Evolutionary conservation across 306 rosid genomes (phyloP).

Genomic region (Delonix regia): DNA sequence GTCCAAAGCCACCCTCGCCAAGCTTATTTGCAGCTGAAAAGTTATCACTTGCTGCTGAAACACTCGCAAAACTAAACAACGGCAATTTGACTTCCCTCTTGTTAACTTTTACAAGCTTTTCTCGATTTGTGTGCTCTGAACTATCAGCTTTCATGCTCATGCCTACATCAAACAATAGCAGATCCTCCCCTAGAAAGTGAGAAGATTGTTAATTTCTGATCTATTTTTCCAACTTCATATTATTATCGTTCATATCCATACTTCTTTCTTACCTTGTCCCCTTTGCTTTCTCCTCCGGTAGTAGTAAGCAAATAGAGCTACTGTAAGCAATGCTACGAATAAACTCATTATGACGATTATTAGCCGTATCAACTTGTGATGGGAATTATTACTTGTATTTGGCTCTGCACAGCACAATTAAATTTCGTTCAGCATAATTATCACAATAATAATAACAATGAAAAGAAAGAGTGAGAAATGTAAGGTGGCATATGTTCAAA

Average conservation of each 20-base stretch:
- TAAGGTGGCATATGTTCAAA: too few relatives aligned
- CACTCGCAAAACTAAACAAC: slow-evolving; percentile 43
- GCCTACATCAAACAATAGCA: slow-evolving; percentile 37
- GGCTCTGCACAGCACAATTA: background rate
- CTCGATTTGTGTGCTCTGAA: background rate
- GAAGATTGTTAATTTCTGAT: background rate
- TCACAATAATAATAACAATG: background rate
- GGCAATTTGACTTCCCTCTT: slow-evolving; percentile 42
- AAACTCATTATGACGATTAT: background rate
- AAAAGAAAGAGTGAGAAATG: too few relatives aligned
- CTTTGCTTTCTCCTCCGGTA: slow-evolving; percentile 11
- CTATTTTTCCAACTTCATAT: background rate
- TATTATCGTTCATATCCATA: background rate
- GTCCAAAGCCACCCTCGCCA: slow-evolving; percentile 55
- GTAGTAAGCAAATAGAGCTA: background rate
- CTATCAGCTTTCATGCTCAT: slow-evolving; percentile 29
- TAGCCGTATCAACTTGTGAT: background rate
- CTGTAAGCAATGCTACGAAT: background rate
- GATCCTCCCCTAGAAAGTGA: slow-evolving; percentile 37
- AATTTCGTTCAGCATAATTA: background rate
- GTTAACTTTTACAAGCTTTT: background rate
- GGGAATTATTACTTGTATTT: background rate
- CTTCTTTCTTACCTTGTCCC: background rate
- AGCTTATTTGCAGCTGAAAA: slow-evolving; percentile 38
- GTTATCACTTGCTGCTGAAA: slow-evolving; percentile 37